Percentiles rank a stretch among this genome's conserved stretches.
phyloP scores from a whole-genome alignment of 164 flowering plant genomes.

The Vitis vinifera region ASM3070453v1 NC_081810.1:8055001-8055500 shows the following conservation, averaged over 20 bases:
- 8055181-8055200: slow-evolving; percentile 20
- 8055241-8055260: slow-evolving; percentile 35
- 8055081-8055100: slow-evolving; percentile 11
- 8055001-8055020: background rate
- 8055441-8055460: slow-evolving; percentile 53
- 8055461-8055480: slow-evolving; percentile 37
- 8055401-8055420: slow-evolving; percentile 44
- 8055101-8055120: slow-evolving; percentile 33
- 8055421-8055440: slow-evolving; percentile 57
- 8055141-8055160: background rate
- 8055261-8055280: slow-evolving; percentile 36
- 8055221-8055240: slow-evolving; percentile 40
- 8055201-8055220: slow-evolving; percentile 24
- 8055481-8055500: slow-evolving; percentile 44
- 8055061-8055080: slow-evolving; percentile 24
- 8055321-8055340: slow-evolving; percentile 35
- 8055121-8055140: slow-evolving; percentile 28
- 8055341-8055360: slow-evolving; percentile 14
- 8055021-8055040: slow-evolving; percentile 22
- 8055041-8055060: slow-evolving; percentile 27
- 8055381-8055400: slow-evolving; percentile 54
- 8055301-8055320: slow-evolving; percentile 34
- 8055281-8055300: slow-evolving; percentile 26
- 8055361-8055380: slow-evolving; percentile 30
- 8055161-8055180: background rate